Evolutionary conservation across 805 yeast genomes (phyloP), one percentile per base, ranked within the genome.

Genomic region (Hanseniaspora thailandica): DNA sequence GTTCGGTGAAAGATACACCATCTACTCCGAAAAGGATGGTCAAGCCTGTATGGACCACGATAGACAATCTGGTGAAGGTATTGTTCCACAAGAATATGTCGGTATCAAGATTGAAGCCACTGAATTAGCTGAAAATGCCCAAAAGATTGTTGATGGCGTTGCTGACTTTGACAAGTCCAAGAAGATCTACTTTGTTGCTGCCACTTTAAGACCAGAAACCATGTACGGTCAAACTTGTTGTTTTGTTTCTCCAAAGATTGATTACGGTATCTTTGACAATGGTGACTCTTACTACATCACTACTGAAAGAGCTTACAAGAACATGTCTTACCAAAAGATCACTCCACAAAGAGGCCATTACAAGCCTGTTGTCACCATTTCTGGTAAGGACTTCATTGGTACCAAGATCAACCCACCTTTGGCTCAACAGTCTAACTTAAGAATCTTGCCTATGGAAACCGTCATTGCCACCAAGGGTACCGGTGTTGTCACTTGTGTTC

Each of bases 31-130:
- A 66, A 90, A 86, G 72, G 98, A 93, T 71, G 97, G 97, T 59
- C 98, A 93, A 75, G 94, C 98, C 38, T 93, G 98, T 76, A 89
- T 93, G 90, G 98, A 93, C 70, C 98, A 93, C 70, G 98, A 93
- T 71, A 83, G 98, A 76, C 84, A 78, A 69, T 79, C 90, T 47
- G 98, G 98, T 67, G 98, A 93, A 73, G 97, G 94, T 69, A 93
- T 93, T 43, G 77, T 82, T 60, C 97, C 98, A 40, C 97, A 93
- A 72, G 98, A 93, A 70, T 93, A 93, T 70, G 81, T 86, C 33
- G 97, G 89, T 61, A 80, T 93, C 66, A 93, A 93, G 77, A 90
- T 93, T 63, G 72, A 78, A 67, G 83, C 86, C 31, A 72, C 78
- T 40, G 76, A 77, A 60, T 66, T 72, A 38, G 73, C 83, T 51